A percentile compares a stretch with the other conserved stretches of the same genome.
These are phyloP conservation scores for Pulveroboletus sp. DNA, from an alignment of 768 basidiomycete genomes.

Conservation along the genomic window DNA sequence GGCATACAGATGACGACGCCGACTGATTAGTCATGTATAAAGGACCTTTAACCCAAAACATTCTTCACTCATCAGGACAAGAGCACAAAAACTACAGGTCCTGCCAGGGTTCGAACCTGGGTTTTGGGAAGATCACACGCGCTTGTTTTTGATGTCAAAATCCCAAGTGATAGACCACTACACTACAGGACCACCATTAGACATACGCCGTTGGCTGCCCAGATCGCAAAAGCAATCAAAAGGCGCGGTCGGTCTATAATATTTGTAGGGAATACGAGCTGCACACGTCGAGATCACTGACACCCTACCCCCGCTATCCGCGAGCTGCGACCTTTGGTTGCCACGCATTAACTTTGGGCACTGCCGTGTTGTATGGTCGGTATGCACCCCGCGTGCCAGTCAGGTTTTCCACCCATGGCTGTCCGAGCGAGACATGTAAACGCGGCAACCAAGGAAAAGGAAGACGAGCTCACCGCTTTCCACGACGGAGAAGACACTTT, in stretches of 20 bases:
- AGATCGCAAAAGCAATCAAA: no score
- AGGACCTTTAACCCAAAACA: no score
- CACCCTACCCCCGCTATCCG: constrained; percentile 17
- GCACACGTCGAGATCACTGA: neutral
- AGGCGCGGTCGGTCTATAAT: no score
- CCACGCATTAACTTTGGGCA: constrained; percentile 82
- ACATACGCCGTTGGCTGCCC: no score
- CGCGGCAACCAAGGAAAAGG: neutral
- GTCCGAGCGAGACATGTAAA: constrained; percentile 1
- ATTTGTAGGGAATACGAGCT: neutral
- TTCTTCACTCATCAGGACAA: no score
- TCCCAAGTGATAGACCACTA: constrained; percentile 28
- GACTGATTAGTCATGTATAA: no score
- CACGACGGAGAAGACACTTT: constrained; percentile 69
- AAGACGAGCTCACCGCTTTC: constrained; percentile 62
- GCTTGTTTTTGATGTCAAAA: constrained; percentile 8
- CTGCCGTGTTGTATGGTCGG: constrained; percentile 82
- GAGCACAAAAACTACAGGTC: constrained; percentile 12
- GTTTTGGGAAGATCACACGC: constrained; percentile 22
- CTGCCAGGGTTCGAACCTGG: constrained; percentile 28
- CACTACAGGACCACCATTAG: constrained; percentile 18
- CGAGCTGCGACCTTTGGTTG: constrained; percentile 65
- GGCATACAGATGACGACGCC: no score
- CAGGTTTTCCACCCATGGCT: constrained; percentile 86
- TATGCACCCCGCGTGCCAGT: constrained; percentile 93